A percentile compares a stretch with the other conserved stretches of the same genome.
Evolutionary conservation across 768 basidiomycete species (phyloP).

Genomic region (Tulasnella sp.): DNA sequence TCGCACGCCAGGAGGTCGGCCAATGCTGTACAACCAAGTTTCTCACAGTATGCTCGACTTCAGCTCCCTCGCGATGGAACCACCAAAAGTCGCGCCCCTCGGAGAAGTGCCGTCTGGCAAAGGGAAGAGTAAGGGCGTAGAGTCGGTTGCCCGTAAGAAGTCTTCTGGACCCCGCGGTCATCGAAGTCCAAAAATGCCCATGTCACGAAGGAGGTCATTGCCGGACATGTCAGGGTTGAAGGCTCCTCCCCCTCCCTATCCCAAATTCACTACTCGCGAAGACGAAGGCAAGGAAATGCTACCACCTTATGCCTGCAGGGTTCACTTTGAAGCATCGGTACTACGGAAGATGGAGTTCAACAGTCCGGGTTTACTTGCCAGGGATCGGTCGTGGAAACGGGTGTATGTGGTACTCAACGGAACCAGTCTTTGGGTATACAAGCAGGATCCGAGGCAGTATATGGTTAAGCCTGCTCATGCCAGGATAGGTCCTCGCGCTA

Average conservation of each 20-base stretch:
- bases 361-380: constrained; percentile 71
- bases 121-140: constrained; percentile 7
- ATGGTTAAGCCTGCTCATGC: not conserved
- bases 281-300: constrained; percentile 77
- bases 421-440: constrained; percentile 73
- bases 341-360: constrained; percentile 90
- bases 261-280: constrained; percentile 25
- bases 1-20: constrained; percentile 1
- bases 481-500: not conserved
- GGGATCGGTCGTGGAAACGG: constrained; percentile 84
- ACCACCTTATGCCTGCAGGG: constrained; percentile 67
- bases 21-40: constrained; percentile 4
- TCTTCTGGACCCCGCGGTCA: not conserved
- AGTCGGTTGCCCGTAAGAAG: not conserved
- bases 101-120: not conserved
- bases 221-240: not conserved
- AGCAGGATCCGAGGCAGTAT: constrained; percentile 20
- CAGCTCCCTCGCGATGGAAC: not conserved
- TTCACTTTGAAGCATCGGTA: constrained; percentile 70
- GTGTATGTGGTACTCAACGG: constrained; percentile 85
- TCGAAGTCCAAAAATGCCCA: not conserved
- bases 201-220: not conserved
- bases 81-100: not conserved
- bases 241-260: constrained; percentile 7
- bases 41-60: constrained; percentile 15